Conservation (phyloP, 257 asterid genomes). For the Rubia yunnanensis region DNA sequence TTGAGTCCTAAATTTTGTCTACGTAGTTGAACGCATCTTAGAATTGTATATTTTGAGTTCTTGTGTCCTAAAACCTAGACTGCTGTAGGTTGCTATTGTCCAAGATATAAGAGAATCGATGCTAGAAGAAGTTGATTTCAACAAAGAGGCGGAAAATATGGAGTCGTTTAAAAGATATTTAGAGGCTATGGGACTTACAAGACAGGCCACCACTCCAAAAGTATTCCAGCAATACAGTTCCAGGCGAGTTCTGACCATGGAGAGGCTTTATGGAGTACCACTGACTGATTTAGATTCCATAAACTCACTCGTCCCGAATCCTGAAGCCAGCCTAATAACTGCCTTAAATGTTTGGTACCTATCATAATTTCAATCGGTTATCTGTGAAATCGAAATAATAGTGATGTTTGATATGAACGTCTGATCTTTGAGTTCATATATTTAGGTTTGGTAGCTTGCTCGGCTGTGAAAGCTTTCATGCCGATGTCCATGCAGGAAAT, state of each 20-base stretch:
- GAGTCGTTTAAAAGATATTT: constrained; percentile 81
- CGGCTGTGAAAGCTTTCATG: constrained; percentile 89
- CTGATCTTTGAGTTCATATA: not conserved
- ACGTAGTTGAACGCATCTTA: too few species aligned
- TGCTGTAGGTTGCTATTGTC: constrained; percentile 73
- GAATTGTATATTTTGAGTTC: not conserved
- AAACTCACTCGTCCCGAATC: constrained; percentile 70
- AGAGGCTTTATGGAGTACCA: constrained; percentile 97
- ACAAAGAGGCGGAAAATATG: constrained; percentile 79
- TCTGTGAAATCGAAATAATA: too few species aligned
- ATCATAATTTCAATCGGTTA: constrained; percentile 11
- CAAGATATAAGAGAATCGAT: constrained; percentile 92
- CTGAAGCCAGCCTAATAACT: constrained; percentile 86
- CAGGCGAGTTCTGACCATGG: constrained; percentile 76
- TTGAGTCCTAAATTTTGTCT: too few species aligned
- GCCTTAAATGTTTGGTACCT: constrained; percentile 93
- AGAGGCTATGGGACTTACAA: constrained; percentile 78
- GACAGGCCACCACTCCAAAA: constrained; percentile 96
- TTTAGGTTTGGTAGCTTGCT: constrained; percentile 96
- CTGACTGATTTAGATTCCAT: constrained; percentile 91
- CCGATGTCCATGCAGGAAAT: constrained; percentile 98
- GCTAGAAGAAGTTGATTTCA: constrained; percentile 98
- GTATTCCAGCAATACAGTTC: constrained; percentile 61
- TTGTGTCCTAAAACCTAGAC: not conserved
- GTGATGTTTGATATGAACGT: not conserved